Base-by-base conservation (phyloP, 352 stramenopile genomes). In the Pythium rishiriense region DNA sequence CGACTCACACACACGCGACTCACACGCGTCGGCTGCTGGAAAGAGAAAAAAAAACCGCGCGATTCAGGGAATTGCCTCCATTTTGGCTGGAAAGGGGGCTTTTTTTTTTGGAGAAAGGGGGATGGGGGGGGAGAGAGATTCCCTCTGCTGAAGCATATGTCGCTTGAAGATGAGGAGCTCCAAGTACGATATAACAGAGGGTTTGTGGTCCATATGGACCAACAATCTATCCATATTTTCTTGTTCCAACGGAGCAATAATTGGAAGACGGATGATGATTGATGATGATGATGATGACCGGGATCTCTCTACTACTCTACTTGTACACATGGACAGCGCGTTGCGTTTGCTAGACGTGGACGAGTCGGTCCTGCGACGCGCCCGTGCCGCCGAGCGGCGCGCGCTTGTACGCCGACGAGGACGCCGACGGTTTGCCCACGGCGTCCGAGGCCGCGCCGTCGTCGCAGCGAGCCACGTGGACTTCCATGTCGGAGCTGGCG, bases 381-480 rank as follows among this genome's bases (percentile, higher is more conserved):
- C 53, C 71, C 39, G 33, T 39, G 33, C 33, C 33, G 33, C 71
- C 75, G 37, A 52, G 19, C 9, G 76, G 78, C 14, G 74, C 73
- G 41, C 80, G 80, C 61, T 89, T 89, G 75, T 86, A 89, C 65
- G 74, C 82, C 12, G 21, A 51, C 45, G 46, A n/a, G 19, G 14
- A 2, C 4, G 21, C 10, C 42, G 54, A 28, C 21, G 52, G 29
- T 37, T 28, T 49, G 37, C 22, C 14, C 10, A 10, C 35, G 4
- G 24, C 33, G n/a, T 14, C 19, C 15, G 55, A 37, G 15, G 49
- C 8, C 11, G 33, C n/a, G 12, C 29, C 33, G 50, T 58, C 31
- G 33, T 33, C 22, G 48, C 46, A 11, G 65, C 43, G 1, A 41
- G 67, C 62, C 15, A 46, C 46, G 14, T 53, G 51, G 39, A 53